These are phyloP conservation scores for Aphanoascus verrucosus DNA, from an alignment of 2,329 filamentous ascomycete species.

Conservation along the genomic window DNA sequence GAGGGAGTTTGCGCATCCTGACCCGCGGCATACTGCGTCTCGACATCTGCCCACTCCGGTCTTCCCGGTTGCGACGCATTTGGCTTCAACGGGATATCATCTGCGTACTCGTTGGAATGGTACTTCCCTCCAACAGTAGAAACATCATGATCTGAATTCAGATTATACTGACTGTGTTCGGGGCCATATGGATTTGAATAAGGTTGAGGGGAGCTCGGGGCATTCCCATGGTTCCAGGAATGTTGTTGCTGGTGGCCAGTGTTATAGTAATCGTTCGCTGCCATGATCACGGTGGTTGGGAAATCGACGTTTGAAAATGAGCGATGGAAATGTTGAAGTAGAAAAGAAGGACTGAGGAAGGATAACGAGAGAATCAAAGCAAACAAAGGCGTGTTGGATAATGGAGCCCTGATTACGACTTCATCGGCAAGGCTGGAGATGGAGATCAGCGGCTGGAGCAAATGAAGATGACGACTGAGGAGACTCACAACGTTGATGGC, in stretches of 20 bases:
- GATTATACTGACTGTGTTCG: constrained; percentile 29
- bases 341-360: no score
- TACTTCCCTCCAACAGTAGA: constrained; percentile 22
- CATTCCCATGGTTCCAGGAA: constrained; percentile 8
- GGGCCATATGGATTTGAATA: constrained; percentile 33
- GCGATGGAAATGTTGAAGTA: not conserved
- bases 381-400: not conserved
- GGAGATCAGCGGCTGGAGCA: not conserved
- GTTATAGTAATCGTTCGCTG: constrained; percentile 30
- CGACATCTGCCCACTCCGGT: constrained; percentile 35
- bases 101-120: constrained; percentile 31
- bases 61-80: constrained; percentile 26
- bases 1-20: constrained; percentile 44
- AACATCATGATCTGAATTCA: constrained; percentile 26
- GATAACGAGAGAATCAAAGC: not conserved
- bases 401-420: not conserved
- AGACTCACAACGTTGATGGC: not conserved
- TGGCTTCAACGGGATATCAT: constrained; percentile 35
- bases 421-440: constrained; percentile 1
- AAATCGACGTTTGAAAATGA: not conserved
- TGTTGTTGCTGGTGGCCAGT: constrained; percentile 4
- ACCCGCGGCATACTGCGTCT: constrained; percentile 39
- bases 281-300: constrained; percentile 27
- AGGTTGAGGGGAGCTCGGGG: constrained; percentile 11
- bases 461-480: not conserved